Percentiles rank a stretch among this genome's conserved stretches.
Conservation (phyloP, 139 green algal genomes). For the Desmodesmus armatus region DNA sequence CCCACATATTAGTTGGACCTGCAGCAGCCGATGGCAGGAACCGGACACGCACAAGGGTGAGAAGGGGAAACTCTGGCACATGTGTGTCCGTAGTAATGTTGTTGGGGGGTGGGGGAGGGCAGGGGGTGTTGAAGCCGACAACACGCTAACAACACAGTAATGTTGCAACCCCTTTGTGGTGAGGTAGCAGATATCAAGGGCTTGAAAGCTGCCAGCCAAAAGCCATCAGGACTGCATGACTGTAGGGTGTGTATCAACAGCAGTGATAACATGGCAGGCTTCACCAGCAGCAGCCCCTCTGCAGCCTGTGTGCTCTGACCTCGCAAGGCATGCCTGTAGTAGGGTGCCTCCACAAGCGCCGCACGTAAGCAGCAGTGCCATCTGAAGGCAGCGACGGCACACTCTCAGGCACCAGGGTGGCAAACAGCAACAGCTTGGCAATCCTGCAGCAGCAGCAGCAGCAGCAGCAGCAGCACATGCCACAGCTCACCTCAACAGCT, state of each 20-base stretch:
- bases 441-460: constrained; percentile 36
- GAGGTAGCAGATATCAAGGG: background rate
- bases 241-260: background rate
- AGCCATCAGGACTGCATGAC: background rate
- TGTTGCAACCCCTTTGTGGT: background rate
- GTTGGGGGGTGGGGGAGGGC: background rate
- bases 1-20: constrained; percentile 59
- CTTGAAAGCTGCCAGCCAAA: background rate
- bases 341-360: constrained; percentile 45
- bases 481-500: background rate
- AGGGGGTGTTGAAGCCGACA: background rate
- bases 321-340: background rate
- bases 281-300: too few relatives aligned
- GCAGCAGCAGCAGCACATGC: too few relatives aligned
- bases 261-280: too few relatives aligned
- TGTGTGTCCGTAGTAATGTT: too few relatives aligned
- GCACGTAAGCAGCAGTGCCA: constrained; percentile 36
- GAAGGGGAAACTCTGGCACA: too few relatives aligned
- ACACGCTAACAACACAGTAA: background rate
- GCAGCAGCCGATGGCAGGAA: background rate
- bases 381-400: constrained; percentile 18
- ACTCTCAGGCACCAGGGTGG: constrained; percentile 43
- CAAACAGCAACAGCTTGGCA: constrained; percentile 52
- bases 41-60: background rate
- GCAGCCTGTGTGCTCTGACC: constrained; percentile 6